Base-by-base conservation (phyloP, 2,329 filamentous ascomycete genomes). In the Trichophaea hybrida region DNA sequence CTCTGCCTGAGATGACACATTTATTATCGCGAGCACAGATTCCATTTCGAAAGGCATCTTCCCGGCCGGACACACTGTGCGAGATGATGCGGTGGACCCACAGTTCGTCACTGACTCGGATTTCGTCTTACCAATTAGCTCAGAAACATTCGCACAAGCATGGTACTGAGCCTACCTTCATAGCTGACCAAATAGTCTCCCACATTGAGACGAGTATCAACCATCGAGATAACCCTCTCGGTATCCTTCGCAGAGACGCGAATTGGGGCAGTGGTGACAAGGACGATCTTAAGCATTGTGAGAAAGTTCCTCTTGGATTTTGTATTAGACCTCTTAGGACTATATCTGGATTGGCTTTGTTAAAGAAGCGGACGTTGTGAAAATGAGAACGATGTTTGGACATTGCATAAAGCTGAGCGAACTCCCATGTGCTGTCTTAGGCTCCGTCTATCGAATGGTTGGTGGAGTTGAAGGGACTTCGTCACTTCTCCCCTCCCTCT, bases 311-410 rank as follows among this genome's bases (percentile, higher is more conserved):
- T 56, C 53, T 63, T 58, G 1, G 55, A 61, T 63, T 61, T 52
- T 55, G 59, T 33, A 61, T 55, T 12, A 59, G 31, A n/a, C n/a
- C n/a, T n/a, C n/a, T n/a, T n/a, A 62, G 35, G 50, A 46, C 48
- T 40, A 52, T 53, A 53, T 61, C 55, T 48, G 60, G 60, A 57
- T 63, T 63, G 38, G 52, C 40, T 43, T 35, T 55, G 24, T 65
- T 46, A 54, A 55, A 65, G 49, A 64, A 65, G 51, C 38, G 58
- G 12, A 63, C 55, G 32, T 64, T 65, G 55, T 49, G 60, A 48
- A 52, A 59, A 54, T 57, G 58, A 46, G 50, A 63, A 37, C 58
- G 61, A 54, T 63, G 34, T 17, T 31, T 31, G 50, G 12, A 53
- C 50, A 53, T 53, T 31, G 50, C 50, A 53, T 35, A 53, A 53